Evolutionary conservation across 805 yeast genomes (phyloP), one percentile per base, ranked within the genome.

Genomic region (Saccharomycopsis fermentans): DNA sequence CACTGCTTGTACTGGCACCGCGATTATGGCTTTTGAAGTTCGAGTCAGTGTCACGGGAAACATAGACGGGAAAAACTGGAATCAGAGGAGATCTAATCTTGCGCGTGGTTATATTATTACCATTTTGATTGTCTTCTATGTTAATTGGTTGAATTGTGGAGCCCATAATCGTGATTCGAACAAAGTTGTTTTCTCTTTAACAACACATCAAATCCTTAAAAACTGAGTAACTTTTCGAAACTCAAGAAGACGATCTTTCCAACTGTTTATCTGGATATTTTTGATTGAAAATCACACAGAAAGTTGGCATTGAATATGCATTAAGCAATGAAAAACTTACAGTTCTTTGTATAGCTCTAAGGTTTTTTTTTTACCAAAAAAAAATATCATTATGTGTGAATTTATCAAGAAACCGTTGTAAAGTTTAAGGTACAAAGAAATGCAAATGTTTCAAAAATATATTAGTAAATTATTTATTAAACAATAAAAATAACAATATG

Each of bases 371-470:
- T 36, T 12, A 36, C 16, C 6, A 36, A 36, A 8, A 36, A 16
- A 37, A 37, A 37, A 37, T 6, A 37, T 37, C 9, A 21, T 9
- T 6, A 16, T 43, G 29, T 21, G 24, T 12, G 47, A 39, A 39
- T 39, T 39, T 17, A n/a, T 26, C 11, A 43, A 40, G 24, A 21
- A 24, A 43, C 50, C 50, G 50, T 43, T 43, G 26, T 43, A 26
- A 50, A 50, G 37, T 29, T 50, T 27, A 50, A 50, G 53, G 53
- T 50, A 50, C 35, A 16, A 50, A n/a, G n/a, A 29, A 32, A 29
- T 27, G 24, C 4, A 39, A 5, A 39, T 50, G 11, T 27, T 27
- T 50, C 35, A 26, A 48, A 8, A 34, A 29, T 3, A 8, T n/a
- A n/a, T n/a, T n/a, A n/a, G n/a, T n/a, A n/a, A 8, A 26, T 4